A percentile compares a stretch with the other conserved stretches of the same genome.
These are phyloP conservation scores for Boehmeria nivea DNA, from an alignment of 306 rosid species.

Conservation along the genomic window DNA sequence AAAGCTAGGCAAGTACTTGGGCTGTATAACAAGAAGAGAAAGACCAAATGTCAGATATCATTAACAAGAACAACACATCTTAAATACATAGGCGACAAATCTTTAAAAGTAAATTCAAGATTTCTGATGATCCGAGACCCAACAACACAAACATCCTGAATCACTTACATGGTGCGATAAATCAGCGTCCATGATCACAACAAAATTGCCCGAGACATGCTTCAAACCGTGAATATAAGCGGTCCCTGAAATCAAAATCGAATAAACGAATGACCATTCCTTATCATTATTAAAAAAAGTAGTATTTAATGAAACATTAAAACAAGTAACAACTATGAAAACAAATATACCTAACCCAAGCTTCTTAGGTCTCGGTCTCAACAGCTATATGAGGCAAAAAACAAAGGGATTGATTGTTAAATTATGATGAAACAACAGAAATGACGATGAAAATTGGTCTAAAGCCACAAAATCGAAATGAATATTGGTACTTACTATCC, in stretches of 20 bases:
- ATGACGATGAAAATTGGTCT: not conserved
- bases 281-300: not conserved
- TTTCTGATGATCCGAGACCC: too few species aligned
- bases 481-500: constrained; percentile 51
- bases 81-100: too few species aligned
- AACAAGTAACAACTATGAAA: not conserved
- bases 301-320: constrained; percentile 8
- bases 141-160: not conserved
- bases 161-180: constrained; percentile 81
- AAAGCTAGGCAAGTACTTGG: constrained; percentile 83
- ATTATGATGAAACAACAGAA: not conserved
- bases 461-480: not conserved
- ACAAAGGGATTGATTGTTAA: not conserved
- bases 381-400: constrained; percentile 47
- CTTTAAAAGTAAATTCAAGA: too few species aligned
- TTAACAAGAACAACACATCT: too few species aligned
- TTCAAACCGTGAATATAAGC: constrained; percentile 90
- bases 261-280: not conserved
- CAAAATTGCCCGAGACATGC: constrained; percentile 93
- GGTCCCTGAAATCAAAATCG: constrained; percentile 57
- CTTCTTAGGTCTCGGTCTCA: constrained; percentile 87
- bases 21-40: constrained; percentile 49
- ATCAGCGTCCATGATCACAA: constrained; percentile 96
- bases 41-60: constrained; percentile 20
- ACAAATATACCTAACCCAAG: constrained; percentile 68